Evolutionary conservation across 495 filamentous ascomycete genomes (phyloP), one percentile per base, ranked within the genome.

Genomic region (Trichodelitschia bisporula): DNA sequence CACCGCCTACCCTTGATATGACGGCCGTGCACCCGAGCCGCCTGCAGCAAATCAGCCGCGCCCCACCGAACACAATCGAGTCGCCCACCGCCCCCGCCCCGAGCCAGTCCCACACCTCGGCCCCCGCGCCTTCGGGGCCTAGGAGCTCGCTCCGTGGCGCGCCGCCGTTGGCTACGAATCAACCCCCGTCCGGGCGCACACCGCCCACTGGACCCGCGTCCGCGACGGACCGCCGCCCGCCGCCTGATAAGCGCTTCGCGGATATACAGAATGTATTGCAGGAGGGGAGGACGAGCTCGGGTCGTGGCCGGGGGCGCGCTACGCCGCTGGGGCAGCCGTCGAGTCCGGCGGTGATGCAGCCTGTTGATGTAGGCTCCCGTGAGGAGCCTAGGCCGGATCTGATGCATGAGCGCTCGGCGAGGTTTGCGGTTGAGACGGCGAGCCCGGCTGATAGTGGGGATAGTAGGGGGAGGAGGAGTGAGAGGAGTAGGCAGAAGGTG

Each of bases 11-110:
- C 24, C 31, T 32, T 4, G 29, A 31, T n/a, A 19, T 18, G 18
- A 15, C 42, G 11, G 34, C 39, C 15, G 35, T 50, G 15, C 49
- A 52, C 33, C 49, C 49, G 2, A 50, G 44, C 31, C 48, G 48
- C 0, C 19, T 46, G 28, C 31, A 16, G 10, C 30, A 42, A 18
- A 30, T 48, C 28, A 25, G 31, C 13, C 18, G 19, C n/a, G 35
- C 36, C 2, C 36, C 36, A 9, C 14, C 9, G 14, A 25, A 42
- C 21, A 19, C 35, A 33, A 3, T 38, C 43, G 24, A 36, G 32
- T 32, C 40, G 40, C 9, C 43, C 43, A 9, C 40, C 25, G 8
- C 19, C 26, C 26, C 14, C 18, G 16, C 14, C 27, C 30, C 4
- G 15, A 3, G 20, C 30, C 18, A 18, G 23, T 12, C 33, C 34